A percentile compares a stretch with the other conserved stretches of the same genome.
Conservation (phyloP, 2,329 filamentous ascomycete genomes). For the Talaromyces rugulosus region DNA sequence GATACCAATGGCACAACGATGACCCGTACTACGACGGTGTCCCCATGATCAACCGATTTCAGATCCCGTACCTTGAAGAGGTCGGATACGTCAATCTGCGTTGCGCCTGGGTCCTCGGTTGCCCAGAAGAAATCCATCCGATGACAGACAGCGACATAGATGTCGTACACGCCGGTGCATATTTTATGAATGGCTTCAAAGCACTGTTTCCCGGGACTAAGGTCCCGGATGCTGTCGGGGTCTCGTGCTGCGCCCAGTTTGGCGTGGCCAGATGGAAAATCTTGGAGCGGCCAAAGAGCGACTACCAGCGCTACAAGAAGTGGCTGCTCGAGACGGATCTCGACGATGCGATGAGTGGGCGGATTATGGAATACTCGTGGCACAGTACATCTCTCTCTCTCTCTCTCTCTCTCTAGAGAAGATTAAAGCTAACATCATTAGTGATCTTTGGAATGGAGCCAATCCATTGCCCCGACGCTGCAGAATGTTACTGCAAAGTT, state of each 20-base stretch:
- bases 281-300: constrained; percentile 38
- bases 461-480: constrained; percentile 58
- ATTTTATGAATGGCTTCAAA: constrained; percentile 47
- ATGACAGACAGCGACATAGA: constrained; percentile 38
- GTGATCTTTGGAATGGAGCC: constrained; percentile 57
- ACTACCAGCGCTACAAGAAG: constrained; percentile 46
- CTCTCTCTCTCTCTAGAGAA: background rate
- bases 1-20: constrained; percentile 48
- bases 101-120: constrained; percentile 51
- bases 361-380: constrained; percentile 58
- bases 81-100: constrained; percentile 53
- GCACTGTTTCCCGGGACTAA: constrained; percentile 42
- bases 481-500: constrained; percentile 63
- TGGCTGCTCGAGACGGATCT: constrained; percentile 49
- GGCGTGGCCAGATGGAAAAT: constrained; percentile 48
- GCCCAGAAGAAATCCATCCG: constrained; percentile 49
- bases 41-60: constrained; percentile 46
- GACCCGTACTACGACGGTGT: constrained; percentile 50
- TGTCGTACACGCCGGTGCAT: constrained; percentile 46
- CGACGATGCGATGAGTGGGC: constrained; percentile 47
- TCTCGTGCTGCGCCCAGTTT: constrained; percentile 55
- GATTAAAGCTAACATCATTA: constrained; percentile 20
- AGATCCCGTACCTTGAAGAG: constrained; percentile 44
- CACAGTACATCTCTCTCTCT: constrained; percentile 39
- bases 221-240: constrained; percentile 44